Base-by-base conservation (phyloP, 1,284 basidiomycete species). In the Cryptococcus maquisensis region DNA sequence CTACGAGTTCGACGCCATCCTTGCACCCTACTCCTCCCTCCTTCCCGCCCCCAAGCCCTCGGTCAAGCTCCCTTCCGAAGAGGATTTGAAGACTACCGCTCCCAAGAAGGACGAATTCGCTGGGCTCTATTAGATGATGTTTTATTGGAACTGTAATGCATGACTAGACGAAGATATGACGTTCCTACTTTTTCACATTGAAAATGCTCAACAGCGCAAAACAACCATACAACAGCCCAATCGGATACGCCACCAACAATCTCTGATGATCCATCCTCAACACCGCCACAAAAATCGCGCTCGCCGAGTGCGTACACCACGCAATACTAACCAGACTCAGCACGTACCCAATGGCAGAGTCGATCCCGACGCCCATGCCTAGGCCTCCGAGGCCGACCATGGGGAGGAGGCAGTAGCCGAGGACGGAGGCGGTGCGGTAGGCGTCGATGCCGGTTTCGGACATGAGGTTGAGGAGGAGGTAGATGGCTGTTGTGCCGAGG, bases 381-480 rank as follows among this genome's bases (percentile, higher is more conserved):
- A 97, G 79, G 16, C 89, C 86, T 44, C 91, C 88, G 10, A 98
- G 85, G n/a, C 91, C 88, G 47, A 98, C 95, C 85, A 99, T 92
- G 1, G 96, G 96, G 23, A 99, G 79, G 35, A 99, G 80, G 70
- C 96, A 98, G 73, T 99, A 99, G 4, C 96, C 96, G 15, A 99
- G 82, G 13, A 99, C 96, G 21, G 90, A 94, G 7, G 90, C 89
- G 18, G 94, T 93, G 37, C 94, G 86, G 77, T 97, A 97, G 16
- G 94, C 90, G 71, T 98, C 95, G 64, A 99, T 98, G 49, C 88
- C 90, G 46, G 85, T 85, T 73, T 93, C 89, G 35, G 90, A 91
- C 96, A 99, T 98, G 63, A 98, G 82, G 73, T 99, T 98, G 66
- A 99, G 84, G 52, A 99, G 86, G 44, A 86, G 84, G 80, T 98